A percentile compares a stretch with the other conserved stretches of the same genome.
Evolutionary conservation across 352 stramenopile genomes (phyloP).

Genomic region (Phytophthora cactorum): DNA sequence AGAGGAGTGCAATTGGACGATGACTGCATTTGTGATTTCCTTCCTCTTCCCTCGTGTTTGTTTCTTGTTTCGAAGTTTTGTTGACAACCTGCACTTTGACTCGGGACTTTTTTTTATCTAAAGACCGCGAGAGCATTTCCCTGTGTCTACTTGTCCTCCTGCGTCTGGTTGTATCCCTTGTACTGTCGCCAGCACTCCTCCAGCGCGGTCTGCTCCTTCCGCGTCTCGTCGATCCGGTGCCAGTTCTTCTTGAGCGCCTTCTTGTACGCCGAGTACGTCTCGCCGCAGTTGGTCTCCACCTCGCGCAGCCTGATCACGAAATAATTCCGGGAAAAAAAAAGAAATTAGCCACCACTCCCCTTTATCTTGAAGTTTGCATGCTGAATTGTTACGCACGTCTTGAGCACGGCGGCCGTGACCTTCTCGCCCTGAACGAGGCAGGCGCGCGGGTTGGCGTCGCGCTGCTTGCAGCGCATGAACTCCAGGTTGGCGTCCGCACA

Average conservation of each 20-base stretch:
- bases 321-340: constrained; percentile 8
- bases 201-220: constrained; percentile 87
- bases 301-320: constrained; percentile 62
- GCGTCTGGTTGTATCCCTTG: constrained; percentile 61
- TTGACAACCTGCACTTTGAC: constrained; percentile 11
- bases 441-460: constrained; percentile 77
- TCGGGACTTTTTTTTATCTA: constrained; percentile 35
- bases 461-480: constrained; percentile 90
- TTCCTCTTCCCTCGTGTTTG: constrained; percentile 23
- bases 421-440: constrained; percentile 89
- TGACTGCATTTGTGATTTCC: constrained; percentile 40
- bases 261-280: constrained; percentile 89
- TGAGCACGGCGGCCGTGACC: constrained; percentile 87
- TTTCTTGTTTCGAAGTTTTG: constrained; percentile 14
- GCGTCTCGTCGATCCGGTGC: constrained; percentile 84
- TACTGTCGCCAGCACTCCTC: constrained; percentile 86
- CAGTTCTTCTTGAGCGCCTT: constrained; percentile 90
- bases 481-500: constrained; percentile 84
- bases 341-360: background rate
- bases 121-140: constrained; percentile 21
- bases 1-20: constrained; percentile 18
- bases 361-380: constrained; percentile 1
- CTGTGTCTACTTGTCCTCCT: constrained; percentile 35
- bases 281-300: constrained; percentile 84
- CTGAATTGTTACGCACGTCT: constrained; percentile 62